Conservation (phyloP, 495 filamentous ascomycete genomes). For the Hypoxylon rickii region DNA sequence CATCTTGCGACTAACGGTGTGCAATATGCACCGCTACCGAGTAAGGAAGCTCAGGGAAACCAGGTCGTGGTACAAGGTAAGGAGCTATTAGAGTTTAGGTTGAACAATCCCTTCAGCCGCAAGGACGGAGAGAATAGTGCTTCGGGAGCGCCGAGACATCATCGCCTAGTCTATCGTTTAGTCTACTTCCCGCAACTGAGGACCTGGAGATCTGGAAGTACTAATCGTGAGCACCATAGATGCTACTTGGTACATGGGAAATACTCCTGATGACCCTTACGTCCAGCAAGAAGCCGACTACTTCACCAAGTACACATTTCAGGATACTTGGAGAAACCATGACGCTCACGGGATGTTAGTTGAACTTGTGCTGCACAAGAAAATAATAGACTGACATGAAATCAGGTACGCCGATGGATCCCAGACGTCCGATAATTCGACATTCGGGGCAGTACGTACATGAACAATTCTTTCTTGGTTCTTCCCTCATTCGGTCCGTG, state of each 20-base stretch:
- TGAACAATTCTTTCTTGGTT: background rate
- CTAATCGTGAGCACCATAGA: conserved; percentile 43
- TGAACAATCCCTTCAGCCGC: conserved; percentile 12
- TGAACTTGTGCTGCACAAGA: background rate
- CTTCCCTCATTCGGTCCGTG: background rate
- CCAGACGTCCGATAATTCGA: conserved; percentile 49
- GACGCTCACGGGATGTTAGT: conserved; percentile 55
- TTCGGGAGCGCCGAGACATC: conserved; percentile 22
- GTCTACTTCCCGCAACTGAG: conserved; percentile 3
- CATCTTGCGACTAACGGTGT: conserved; percentile 56
- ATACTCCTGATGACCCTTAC: conserved; percentile 57
- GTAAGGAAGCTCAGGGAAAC: conserved; percentile 45
- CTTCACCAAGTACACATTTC: conserved; percentile 65
- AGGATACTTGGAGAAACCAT: conserved; percentile 57
- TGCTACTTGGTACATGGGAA: conserved; percentile 62
- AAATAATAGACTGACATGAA: background rate
- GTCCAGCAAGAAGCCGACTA: conserved; percentile 58
- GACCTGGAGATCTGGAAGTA: conserved; percentile 5
- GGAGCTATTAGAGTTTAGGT: conserved; percentile 12
- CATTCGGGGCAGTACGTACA: conserved; percentile 50
- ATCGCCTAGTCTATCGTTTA: background rate
- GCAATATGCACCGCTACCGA: conserved; percentile 57
- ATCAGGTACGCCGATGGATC: conserved; percentile 54
- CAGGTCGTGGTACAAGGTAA: conserved; percentile 50
- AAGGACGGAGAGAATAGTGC: conserved; percentile 11